Evolutionary conservation across 768 basidiomycete species (phyloP).

Genomic region (Tylopilus plumbeoviolaceoides): DNA sequence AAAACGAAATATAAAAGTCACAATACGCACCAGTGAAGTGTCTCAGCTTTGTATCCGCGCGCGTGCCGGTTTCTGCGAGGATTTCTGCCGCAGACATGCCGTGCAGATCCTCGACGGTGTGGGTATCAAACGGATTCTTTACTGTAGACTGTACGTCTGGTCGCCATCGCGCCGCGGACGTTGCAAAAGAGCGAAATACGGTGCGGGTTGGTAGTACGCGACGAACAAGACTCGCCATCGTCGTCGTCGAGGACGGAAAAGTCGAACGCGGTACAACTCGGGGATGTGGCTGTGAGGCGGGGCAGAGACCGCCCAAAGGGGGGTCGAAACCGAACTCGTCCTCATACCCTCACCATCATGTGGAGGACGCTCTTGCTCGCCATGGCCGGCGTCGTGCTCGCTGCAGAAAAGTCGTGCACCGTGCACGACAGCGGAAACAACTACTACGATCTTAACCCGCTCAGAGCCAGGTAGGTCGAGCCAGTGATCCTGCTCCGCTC

Average conservation of each 20-base stretch:
- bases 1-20: too few species aligned
- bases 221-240: conserved; percentile 65
- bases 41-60: conserved; percentile 76
- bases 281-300: conserved; percentile 19
- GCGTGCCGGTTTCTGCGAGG: conserved; percentile 65
- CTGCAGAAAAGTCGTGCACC: conserved; percentile 59
- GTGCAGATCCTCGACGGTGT: conserved; percentile 83
- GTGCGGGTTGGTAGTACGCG: conserved; percentile 38
- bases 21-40: conserved; percentile 90
- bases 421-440: conserved; percentile 43
- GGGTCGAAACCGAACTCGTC: conserved; percentile 18
- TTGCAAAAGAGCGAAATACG: conserved; percentile 23
- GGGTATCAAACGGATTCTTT: conserved; percentile 58
- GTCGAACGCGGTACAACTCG: conserved; percentile 24
- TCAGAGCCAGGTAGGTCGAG: conserved; percentile 49
- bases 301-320: conserved; percentile 16
- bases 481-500: not conserved
- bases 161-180: conserved; percentile 22
- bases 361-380: not conserved
- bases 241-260: conserved; percentile 23
- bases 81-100: conserved; percentile 76
- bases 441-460: conserved; percentile 64
- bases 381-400: conserved; percentile 12
- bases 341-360: conserved; percentile 11
- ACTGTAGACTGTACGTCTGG: conserved; percentile 25